phyloP scores from a whole-genome alignment of 306 rosid species.

The Vigna nakashimae region DNA sequence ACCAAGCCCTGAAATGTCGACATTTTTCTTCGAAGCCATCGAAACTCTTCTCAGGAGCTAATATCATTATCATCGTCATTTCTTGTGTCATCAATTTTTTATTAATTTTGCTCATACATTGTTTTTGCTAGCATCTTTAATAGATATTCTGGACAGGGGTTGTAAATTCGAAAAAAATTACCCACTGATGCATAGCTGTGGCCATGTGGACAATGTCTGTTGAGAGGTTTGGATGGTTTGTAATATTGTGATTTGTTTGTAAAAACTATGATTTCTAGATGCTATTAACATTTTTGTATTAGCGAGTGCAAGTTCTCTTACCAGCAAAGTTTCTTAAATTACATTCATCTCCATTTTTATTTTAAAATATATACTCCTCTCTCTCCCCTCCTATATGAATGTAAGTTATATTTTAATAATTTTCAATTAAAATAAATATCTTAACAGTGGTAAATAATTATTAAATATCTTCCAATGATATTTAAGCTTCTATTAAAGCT shows the following conservation, averaged over 20 bases:
- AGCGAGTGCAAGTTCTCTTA: not conserved
- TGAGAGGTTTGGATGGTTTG: conserved; percentile 42
- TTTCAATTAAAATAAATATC: no score
- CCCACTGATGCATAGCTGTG: conserved; percentile 32
- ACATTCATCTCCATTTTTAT: not conserved
- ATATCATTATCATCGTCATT: conserved; percentile 38
- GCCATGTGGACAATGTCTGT: conserved; percentile 38
- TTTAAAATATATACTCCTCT: no score
- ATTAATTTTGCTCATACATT: conserved; percentile 47
- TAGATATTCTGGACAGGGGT: conserved; percentile 44
- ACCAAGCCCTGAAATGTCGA: conserved; percentile 83
- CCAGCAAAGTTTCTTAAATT: not conserved
- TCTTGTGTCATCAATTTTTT: conserved; percentile 16
- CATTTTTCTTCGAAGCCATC: conserved; percentile 80
- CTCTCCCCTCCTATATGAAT: no score
- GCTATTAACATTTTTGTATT: conserved; percentile 35
- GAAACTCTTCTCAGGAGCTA: conserved; percentile 76
- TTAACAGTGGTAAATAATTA: no score
- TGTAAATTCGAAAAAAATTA: conserved; percentile 32
- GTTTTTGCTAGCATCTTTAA: conserved; percentile 48
- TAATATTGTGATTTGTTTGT: conserved; percentile 45
- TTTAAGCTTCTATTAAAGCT: not conserved
- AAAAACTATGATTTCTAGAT: conserved; percentile 34
- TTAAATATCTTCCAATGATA: no score
- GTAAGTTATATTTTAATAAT: no score